Evolutionary conservation across 768 basidiomycete species (phyloP).

Genomic region (Mycena alexandri): DNA sequence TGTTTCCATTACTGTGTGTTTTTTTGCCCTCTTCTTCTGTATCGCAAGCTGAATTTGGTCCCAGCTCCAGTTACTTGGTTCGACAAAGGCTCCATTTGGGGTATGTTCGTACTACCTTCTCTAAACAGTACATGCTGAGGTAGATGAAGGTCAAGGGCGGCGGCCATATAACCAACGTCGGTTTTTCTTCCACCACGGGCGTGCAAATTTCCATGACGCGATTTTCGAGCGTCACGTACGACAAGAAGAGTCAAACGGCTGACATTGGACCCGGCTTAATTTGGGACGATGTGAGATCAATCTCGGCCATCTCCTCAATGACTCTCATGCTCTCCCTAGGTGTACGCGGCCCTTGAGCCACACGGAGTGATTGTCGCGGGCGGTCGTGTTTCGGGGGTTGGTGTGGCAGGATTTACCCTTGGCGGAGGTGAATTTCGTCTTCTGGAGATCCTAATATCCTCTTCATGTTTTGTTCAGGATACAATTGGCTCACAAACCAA

Average conservation of each 20-base stretch:
- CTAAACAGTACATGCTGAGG: too few species aligned
- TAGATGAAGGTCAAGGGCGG: slow-evolving; percentile 52
- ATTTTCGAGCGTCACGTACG: slow-evolving; percentile 45
- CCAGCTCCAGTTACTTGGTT: slow-evolving; percentile 4
- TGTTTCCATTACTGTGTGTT: slow-evolving; percentile 2
- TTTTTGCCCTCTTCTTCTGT: neutral
- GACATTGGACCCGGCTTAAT: slow-evolving; percentile 41
- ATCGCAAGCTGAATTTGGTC: neutral
- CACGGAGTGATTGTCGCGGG: slow-evolving; percentile 44
- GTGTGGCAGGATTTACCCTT: slow-evolving; percentile 56
- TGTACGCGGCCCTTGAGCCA: slow-evolving; percentile 53
- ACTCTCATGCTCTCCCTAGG: too few species aligned
- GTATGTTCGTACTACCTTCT: neutral
- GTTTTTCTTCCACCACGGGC: slow-evolving; percentile 56
- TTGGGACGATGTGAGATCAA: slow-evolving; percentile 56
- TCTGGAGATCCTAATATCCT: slow-evolving; percentile 5
- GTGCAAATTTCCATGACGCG: slow-evolving; percentile 55
- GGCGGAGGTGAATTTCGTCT: slow-evolving; percentile 52
- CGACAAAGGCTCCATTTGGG: neutral
- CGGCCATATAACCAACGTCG: slow-evolving; percentile 23
- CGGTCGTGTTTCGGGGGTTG: slow-evolving; percentile 50
- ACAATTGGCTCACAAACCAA: slow-evolving; percentile 60
- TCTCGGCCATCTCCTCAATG: too few species aligned
- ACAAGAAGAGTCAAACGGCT: slow-evolving; percentile 37
- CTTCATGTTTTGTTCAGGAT: slow-evolving; percentile 47